These are phyloP conservation scores for Aspergillus sp. DNA, from an alignment of 2,329 filamentous ascomycete species.

Conservation along the genomic window DNA sequence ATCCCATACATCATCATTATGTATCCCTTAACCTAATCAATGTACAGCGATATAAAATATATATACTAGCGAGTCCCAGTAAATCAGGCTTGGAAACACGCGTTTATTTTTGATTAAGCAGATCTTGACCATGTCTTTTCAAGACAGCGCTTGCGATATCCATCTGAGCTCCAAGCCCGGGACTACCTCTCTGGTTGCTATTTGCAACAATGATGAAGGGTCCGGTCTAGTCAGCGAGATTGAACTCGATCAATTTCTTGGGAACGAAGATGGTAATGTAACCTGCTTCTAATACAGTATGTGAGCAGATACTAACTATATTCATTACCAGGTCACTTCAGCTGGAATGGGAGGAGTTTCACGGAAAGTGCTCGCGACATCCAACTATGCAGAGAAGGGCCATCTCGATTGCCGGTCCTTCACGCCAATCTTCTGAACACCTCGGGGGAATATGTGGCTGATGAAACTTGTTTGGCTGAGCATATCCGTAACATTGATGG, in stretches of 20 bases:
- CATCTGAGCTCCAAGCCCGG: constrained; percentile 6
- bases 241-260: constrained; percentile 9
- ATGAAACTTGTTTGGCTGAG: constrained; percentile 5
- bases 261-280: constrained; percentile 10
- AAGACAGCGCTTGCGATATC: constrained; percentile 10
- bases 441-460: constrained; percentile 4
- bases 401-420: constrained; percentile 8
- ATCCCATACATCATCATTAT: neutral
- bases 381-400: constrained; percentile 7
- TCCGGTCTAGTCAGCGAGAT: constrained; percentile 9
- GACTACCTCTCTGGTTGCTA: constrained; percentile 8
- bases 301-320: neutral
- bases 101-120: neutral
- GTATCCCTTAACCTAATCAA: neutral
- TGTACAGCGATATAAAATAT: neutral
- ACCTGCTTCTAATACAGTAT: neutral
- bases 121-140: constrained; percentile 9
- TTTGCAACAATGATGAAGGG: constrained; percentile 15
- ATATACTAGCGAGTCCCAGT: neutral
- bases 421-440: constrained; percentile 8
- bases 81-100: neutral
- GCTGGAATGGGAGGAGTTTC: constrained; percentile 10
- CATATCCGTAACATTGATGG: constrained; percentile 12
- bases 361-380: constrained; percentile 9
- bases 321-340: constrained; percentile 7